Percentiles rank a stretch among this genome's conserved stretches.
These are phyloP conservation scores for Thalassiosira exigua DNA, from an alignment of 352 stramenopile species.

Conservation along the genomic window DNA sequence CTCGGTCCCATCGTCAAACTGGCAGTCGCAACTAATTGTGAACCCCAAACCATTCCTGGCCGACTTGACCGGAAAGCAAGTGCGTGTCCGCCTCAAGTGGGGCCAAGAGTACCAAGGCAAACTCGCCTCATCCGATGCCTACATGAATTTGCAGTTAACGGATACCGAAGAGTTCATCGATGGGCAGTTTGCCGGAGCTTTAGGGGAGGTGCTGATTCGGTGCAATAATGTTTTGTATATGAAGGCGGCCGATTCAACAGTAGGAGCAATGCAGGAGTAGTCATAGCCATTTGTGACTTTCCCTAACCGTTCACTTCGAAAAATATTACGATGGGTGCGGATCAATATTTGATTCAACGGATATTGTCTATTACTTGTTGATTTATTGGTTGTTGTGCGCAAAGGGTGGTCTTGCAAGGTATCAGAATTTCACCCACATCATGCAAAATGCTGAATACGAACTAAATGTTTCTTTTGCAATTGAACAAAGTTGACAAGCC, in stretches of 20 bases:
- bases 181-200: constrained; percentile 93
- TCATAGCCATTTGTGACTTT: no score
- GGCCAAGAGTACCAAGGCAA: constrained; percentile 98
- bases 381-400: no score
- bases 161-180: constrained; percentile 98
- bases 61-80: constrained; percentile 89
- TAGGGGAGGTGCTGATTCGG: constrained; percentile 98
- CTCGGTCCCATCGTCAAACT: background rate
- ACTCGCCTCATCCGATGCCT: constrained; percentile 94
- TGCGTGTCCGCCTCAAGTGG: constrained; percentile 99
- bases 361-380: no score
- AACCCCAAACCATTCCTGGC: constrained; percentile 86
- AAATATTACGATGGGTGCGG: no score
- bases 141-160: constrained; percentile 99
- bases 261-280: constrained; percentile 25
- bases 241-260: constrained; percentile 58
- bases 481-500: no score
- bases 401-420: no score
- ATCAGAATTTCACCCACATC: no score
- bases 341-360: no score
- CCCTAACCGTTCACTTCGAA: no score
- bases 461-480: no score
- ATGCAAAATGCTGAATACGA: no score
- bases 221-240: constrained; percentile 99
- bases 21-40: constrained; percentile 83